Conservation (phyloP, 352 stramenopile species). For the Phytophthora quininea region DNA sequence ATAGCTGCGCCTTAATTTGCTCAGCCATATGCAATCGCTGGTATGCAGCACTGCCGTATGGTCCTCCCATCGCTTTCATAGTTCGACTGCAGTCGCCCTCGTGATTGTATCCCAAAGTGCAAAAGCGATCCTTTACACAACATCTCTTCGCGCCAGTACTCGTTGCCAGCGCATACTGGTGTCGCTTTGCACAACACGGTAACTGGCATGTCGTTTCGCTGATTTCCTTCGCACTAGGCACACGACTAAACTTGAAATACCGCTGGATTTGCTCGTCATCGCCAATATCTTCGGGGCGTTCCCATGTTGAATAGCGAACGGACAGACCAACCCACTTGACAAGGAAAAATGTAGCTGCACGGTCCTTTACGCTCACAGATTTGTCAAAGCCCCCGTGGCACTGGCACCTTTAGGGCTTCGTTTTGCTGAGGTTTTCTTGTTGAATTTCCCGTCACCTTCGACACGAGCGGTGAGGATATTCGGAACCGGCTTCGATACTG, state of each 20-base stretch:
- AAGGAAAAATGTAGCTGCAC: slow-evolving; percentile 84
- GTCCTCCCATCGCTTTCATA: slow-evolving; percentile 68
- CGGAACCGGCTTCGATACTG: slow-evolving; percentile 34
- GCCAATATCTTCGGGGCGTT: slow-evolving; percentile 87
- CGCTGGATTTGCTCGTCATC: slow-evolving; percentile 89
- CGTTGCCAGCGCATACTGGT: slow-evolving; percentile 62
- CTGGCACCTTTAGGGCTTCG: slow-evolving; percentile 29
- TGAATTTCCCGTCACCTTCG: slow-evolving; percentile 77
- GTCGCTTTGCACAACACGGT: slow-evolving; percentile 82
- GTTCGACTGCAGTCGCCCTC: slow-evolving; percentile 81
- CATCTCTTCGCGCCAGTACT: slow-evolving; percentile 48
- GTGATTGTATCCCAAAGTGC: slow-evolving; percentile 76
- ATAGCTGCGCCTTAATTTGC: slow-evolving; percentile 88
- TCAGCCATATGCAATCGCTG: slow-evolving; percentile 79
- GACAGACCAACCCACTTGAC: slow-evolving; percentile 90
- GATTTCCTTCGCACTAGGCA: slow-evolving; percentile 86
- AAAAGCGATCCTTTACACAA: slow-evolving; percentile 86
- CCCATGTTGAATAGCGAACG: slow-evolving; percentile 88
- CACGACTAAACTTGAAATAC: slow-evolving; percentile 89
- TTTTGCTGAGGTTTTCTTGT: slow-evolving; percentile 50
- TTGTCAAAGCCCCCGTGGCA: slow-evolving; percentile 29
- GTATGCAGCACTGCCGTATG: slow-evolving; percentile 73
- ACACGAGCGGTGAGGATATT: slow-evolving; percentile 59
- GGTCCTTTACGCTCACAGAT: slow-evolving; percentile 37
- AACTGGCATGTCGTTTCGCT: slow-evolving; percentile 83